Evolutionary conservation across 257 asterid genomes (phyloP).

Genomic region (Echium plantagineum): DNA sequence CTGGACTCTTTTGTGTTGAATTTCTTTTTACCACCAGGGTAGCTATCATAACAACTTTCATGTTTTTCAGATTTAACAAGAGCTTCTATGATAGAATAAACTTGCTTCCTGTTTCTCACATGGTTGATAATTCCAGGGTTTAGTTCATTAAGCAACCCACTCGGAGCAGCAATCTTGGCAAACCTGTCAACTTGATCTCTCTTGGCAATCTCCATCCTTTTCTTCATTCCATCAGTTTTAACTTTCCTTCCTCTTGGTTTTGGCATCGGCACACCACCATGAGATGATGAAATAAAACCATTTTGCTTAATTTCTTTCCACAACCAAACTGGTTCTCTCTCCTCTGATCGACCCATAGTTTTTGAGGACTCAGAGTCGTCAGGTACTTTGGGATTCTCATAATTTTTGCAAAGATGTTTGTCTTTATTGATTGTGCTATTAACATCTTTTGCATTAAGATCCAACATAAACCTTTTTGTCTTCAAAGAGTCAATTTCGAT

Average conservation of each 20-base stretch:
- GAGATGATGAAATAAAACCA: conserved; percentile 45
- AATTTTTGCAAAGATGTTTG: conserved; percentile 27
- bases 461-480: conserved; percentile 22
- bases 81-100: conserved; percentile 84
- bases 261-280: conserved; percentile 37
- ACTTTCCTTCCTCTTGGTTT: conserved; percentile 56
- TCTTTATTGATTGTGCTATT: conserved; percentile 40
- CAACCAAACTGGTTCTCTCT: conserved; percentile 48
- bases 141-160: conserved; percentile 82
- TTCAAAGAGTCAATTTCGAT: conserved; percentile 3
- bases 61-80: conserved; percentile 52
- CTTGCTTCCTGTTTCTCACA: conserved; percentile 87
- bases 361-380: conserved; percentile 68
- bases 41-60: conserved; percentile 26
- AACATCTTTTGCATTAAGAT: conserved; percentile 54
- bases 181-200: conserved; percentile 78
- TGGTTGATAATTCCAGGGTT: conserved; percentile 96
- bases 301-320: conserved; percentile 89
- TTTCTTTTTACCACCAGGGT: conserved; percentile 23
- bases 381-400: conserved; percentile 22
- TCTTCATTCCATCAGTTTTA: conserved; percentile 43
- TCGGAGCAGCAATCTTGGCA: conserved; percentile 88
- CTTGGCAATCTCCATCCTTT: conserved; percentile 65
- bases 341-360: conserved; percentile 54
- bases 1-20: conserved; percentile 17